phyloP scores from a whole-genome alignment of 441 rosid genomes.

The Pelargonium citronellum region DNA sequence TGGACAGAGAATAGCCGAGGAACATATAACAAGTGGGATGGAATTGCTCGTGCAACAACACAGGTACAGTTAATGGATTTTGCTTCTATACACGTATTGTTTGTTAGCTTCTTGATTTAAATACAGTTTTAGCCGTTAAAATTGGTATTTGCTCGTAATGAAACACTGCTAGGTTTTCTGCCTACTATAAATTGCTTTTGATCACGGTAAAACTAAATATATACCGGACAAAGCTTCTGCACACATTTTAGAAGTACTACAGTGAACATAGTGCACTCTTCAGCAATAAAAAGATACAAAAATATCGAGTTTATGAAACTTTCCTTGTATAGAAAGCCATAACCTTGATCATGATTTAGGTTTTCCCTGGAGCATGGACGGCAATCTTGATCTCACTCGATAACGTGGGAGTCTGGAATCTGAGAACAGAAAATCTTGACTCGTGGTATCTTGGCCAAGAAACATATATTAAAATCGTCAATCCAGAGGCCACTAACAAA shows the following conservation, averaged over 20 bases:
- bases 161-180: no score
- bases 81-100: no score
- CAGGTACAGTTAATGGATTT: constrained; percentile 29
- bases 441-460: constrained; percentile 67
- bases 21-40: constrained; percentile 52
- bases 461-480: constrained; percentile 46
- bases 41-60: constrained; percentile 51
- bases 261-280: no score
- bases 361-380: constrained; percentile 65
- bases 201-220: no score
- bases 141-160: no score
- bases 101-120: no score
- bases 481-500: constrained; percentile 33
- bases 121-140: no score
- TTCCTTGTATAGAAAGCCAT: background rate
- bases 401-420: constrained; percentile 68
- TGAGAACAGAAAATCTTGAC: constrained; percentile 53
- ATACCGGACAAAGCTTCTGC: no score
- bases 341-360: constrained; percentile 21
- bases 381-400: constrained; percentile 53
- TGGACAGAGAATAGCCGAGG: constrained; percentile 41
- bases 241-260: no score
- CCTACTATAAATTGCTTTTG: no score
- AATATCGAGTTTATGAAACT: no score
- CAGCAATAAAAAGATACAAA: no score